phyloP scores from a whole-genome alignment of 2,329 filamentous ascomycete genomes.

The Elsinoe batatas region DNA sequence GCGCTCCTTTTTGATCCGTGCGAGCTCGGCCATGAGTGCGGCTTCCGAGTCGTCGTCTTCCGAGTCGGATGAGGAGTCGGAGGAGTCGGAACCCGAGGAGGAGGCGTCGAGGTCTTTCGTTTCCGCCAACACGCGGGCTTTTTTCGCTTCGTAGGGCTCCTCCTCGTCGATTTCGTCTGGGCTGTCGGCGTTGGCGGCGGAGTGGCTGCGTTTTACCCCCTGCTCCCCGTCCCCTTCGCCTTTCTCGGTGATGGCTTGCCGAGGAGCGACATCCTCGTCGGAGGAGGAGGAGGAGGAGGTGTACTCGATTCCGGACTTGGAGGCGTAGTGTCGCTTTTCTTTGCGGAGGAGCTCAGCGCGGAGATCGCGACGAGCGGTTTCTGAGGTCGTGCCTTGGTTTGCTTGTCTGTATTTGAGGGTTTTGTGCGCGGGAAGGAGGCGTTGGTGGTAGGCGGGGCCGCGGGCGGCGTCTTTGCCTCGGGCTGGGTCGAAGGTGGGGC shows the following conservation, averaged over 20 bases:
- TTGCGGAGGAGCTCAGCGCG: constrained; percentile 82
- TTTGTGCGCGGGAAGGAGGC: constrained; percentile 86
- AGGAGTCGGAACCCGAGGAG: constrained; percentile 29
- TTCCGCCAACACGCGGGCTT: constrained; percentile 77
- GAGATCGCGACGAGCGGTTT: constrained; percentile 63
- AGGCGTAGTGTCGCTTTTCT: constrained; percentile 78
- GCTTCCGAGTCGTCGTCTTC: constrained; percentile 74
- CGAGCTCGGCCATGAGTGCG: constrained; percentile 82
- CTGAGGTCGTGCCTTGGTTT: constrained; percentile 80
- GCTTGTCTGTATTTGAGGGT: constrained; percentile 80
- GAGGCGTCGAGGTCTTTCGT: constrained; percentile 80
- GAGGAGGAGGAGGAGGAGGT: constrained; percentile 33
- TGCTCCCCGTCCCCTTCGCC: constrained; percentile 23
- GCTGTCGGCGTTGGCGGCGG: constrained; percentile 34
- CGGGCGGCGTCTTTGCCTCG: constrained; percentile 89
- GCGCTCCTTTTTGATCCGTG: constrained; percentile 83
- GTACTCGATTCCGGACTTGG: constrained; percentile 56
- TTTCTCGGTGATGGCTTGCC: constrained; percentile 38
- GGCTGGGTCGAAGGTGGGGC: constrained; percentile 94
- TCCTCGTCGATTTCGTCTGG: constrained; percentile 41
- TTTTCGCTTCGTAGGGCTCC: constrained; percentile 66
- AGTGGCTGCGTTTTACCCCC: constrained; percentile 54
- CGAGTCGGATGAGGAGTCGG: constrained; percentile 31
- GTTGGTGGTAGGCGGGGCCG: constrained; percentile 91
- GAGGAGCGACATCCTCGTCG: constrained; percentile 9